Percentiles rank a stretch among this genome's conserved stretches.
Evolutionary conservation across 1,139 yeast species (phyloP).

Genomic region (Geotrichum klebahnii): DNA sequence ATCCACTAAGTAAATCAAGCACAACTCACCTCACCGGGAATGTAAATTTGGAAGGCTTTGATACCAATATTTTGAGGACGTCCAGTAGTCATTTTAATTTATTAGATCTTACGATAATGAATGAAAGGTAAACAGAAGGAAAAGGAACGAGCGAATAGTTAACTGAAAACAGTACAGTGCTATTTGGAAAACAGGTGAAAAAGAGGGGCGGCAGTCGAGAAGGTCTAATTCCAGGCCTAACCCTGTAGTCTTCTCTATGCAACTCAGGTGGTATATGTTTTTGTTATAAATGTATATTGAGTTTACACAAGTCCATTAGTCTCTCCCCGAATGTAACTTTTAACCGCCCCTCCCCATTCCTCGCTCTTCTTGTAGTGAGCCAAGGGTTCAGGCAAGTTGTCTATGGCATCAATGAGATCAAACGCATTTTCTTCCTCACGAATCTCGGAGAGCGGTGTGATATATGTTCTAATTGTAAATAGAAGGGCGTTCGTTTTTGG

Average conservation of each 20-base stretch:
- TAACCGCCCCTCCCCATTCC: slow-evolving; percentile 65
- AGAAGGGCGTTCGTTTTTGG: slow-evolving; percentile 53
- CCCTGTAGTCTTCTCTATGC: too few relatives aligned
- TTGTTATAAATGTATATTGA: too few relatives aligned
- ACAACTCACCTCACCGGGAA: slow-evolving; percentile 59
- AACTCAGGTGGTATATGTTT: too few relatives aligned
- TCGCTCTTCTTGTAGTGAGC: slow-evolving; percentile 58
- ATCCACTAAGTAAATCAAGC: neutral
- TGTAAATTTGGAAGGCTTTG: slow-evolving; percentile 88
- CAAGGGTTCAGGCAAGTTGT: slow-evolving; percentile 53
- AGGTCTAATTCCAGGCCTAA: neutral
- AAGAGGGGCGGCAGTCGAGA: neutral
- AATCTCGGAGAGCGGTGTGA: slow-evolving; percentile 55
- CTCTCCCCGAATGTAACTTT: slow-evolving; percentile 42
- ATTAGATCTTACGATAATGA: neutral
- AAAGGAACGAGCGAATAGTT: neutral
- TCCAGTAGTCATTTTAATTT: slow-evolving; percentile 32
- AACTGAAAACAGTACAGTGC: too few relatives aligned
- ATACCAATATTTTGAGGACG: slow-evolving; percentile 84
- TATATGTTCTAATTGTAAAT: slow-evolving; percentile 62
- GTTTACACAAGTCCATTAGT: slow-evolving; percentile 31
- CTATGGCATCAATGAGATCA: slow-evolving; percentile 56
- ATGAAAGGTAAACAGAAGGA: neutral
- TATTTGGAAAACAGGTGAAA: neutral
- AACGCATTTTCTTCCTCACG: slow-evolving; percentile 43